A percentile compares a stretch with the other conserved stretches of the same genome.
Conservation (phyloP, 2,329 filamentous ascomycete genomes). For the Sporothrix humicola region DNA sequence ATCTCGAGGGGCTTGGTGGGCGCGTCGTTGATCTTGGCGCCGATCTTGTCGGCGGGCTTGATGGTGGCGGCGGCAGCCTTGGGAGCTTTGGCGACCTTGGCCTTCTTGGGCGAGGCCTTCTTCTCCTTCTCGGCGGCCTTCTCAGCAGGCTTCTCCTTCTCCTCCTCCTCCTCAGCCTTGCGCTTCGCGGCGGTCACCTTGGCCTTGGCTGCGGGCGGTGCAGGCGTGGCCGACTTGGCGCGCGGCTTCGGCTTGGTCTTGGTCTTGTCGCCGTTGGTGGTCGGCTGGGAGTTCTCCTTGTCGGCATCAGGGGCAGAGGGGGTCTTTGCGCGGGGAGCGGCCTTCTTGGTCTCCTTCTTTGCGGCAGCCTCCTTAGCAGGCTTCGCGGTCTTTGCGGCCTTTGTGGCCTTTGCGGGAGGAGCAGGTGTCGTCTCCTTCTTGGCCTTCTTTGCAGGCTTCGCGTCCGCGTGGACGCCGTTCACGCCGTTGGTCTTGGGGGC, state of each 20-base stretch:
- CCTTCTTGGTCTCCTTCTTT: conserved; percentile 24
- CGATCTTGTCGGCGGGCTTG: conserved; percentile 51
- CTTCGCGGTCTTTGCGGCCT: too few relatives aligned
- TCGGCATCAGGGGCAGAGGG: conserved; percentile 29
- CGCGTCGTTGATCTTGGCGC: conserved; percentile 62
- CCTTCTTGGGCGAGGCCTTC: conserved; percentile 34
- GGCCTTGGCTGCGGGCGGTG: conserved; percentile 28
- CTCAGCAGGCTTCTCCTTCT: not conserved
- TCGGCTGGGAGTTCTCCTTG: conserved; percentile 36
- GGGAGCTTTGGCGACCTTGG: conserved; percentile 37
- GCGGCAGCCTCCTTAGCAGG: conserved; percentile 22
- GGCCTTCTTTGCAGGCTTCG: conserved; percentile 42
- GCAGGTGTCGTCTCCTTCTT: conserved; percentile 32
- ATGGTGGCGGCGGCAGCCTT: conserved; percentile 35
- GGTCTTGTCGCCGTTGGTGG: conserved; percentile 33
- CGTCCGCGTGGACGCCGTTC: conserved; percentile 29
- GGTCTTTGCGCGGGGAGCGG: conserved; percentile 30
- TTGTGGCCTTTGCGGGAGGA: not conserved
- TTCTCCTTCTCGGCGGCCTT: conserved; percentile 26
- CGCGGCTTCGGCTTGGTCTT: conserved; percentile 29
- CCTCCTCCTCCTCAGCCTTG: conserved; percentile 26
- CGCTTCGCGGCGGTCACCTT: conserved; percentile 36
- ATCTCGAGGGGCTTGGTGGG: conserved; percentile 71
- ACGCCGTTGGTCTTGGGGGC: conserved; percentile 36
- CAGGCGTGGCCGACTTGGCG: conserved; percentile 31